Percentiles rank a stretch among this genome's conserved stretches.
Evolutionary conservation across 768 basidiomycete species (phyloP).

Genomic region (Collybiopsis confluens): DNA sequence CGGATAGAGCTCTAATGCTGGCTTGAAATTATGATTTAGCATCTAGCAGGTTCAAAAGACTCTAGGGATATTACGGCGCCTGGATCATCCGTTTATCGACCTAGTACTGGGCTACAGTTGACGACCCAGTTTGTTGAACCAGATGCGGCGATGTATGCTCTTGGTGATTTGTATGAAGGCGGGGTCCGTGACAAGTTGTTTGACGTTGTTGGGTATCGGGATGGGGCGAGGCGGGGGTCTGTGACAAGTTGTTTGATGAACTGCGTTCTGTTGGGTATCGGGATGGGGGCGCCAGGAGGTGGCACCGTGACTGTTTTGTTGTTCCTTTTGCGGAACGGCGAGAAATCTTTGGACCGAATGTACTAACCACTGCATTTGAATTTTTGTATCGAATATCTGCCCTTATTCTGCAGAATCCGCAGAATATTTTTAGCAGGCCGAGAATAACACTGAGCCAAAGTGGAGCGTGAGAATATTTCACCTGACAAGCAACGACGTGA

Average conservation of each 20-base stretch:
- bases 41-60: conserved; percentile 2
- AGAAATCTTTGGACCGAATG: too few relatives aligned
- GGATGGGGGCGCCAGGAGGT: too few relatives aligned
- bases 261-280: too few relatives aligned
- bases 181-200: too few relatives aligned
- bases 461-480: neutral
- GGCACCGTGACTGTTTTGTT: too few relatives aligned
- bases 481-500: neutral
- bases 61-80: conserved; percentile 4
- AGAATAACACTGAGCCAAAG: neutral
- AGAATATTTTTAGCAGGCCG: too few relatives aligned
- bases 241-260: too few relatives aligned
- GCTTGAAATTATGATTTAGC: neutral
- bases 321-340: too few relatives aligned
- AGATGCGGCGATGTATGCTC: neutral
- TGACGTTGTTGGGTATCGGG: too few relatives aligned
- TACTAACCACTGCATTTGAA: neutral
- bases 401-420: too few relatives aligned
- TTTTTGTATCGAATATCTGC: too few relatives aligned
- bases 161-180: neutral
- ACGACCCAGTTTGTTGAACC: conserved; percentile 1
- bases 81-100: conserved; percentile 4
- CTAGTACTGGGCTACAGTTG: neutral
- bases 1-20: neutral
- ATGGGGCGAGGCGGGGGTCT: too few relatives aligned